These are phyloP conservation scores for Jamesozyma spencerorum DNA, from an alignment of 805 yeast genomes.

Conservation along the genomic window DNA sequence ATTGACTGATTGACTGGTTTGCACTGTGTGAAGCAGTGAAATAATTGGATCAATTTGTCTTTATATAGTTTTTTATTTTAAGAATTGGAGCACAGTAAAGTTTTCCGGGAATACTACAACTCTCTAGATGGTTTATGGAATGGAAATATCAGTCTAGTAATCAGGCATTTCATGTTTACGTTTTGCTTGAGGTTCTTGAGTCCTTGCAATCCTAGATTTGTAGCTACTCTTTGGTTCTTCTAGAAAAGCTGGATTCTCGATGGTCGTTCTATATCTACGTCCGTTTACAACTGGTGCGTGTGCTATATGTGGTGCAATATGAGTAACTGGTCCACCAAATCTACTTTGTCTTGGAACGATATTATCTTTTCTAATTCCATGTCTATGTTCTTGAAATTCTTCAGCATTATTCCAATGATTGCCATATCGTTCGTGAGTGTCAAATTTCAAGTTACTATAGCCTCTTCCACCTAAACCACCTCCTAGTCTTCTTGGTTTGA, in stretches of 20 bases:
- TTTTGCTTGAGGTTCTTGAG: slow-evolving; percentile 5
- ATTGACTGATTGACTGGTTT: too few species aligned
- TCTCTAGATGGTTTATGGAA: too few species aligned
- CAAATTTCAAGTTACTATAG: not conserved
- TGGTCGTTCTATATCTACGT: not conserved
- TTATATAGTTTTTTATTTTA: too few species aligned
- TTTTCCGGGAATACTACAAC: too few species aligned
- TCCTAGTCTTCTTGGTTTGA: slow-evolving; percentile 71
- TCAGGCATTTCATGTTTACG: slow-evolving; percentile 15
- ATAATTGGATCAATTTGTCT: too few species aligned
- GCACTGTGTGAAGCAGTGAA: too few species aligned
- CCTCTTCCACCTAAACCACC: slow-evolving; percentile 91
- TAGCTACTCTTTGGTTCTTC: slow-evolving; percentile 8
- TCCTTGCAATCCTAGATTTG: slow-evolving; percentile 19
- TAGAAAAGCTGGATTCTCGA: not conserved
- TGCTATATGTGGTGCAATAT: not conserved
- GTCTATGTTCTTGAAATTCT: too few species aligned
- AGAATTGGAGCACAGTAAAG: too few species aligned
- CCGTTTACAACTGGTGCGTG: not conserved
- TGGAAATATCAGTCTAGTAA: slow-evolving; percentile 3
- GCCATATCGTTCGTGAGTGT: not conserved
- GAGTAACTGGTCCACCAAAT: not conserved
- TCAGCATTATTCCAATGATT: not conserved
- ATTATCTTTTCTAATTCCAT: not conserved
- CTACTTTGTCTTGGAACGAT: not conserved